Base-by-base conservation (phyloP, 192 early-diverging fungal genomes). In the Backusella macrospora region DNA sequence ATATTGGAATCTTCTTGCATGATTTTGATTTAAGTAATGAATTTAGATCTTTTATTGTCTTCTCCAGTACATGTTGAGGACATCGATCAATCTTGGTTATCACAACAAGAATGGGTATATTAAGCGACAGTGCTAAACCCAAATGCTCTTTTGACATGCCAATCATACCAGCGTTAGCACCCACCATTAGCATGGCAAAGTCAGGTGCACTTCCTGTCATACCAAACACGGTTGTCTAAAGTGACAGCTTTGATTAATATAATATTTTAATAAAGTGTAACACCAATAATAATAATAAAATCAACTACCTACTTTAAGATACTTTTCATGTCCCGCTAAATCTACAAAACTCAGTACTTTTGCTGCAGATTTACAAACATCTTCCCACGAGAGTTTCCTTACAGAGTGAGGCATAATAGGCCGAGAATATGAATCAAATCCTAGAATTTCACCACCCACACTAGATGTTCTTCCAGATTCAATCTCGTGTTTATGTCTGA, bases 51-150 rank as follows among this genome's bases (percentile, higher is more conserved):
- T 90, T 92, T 29, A 98, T 84, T 12, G 95, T 98, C 59, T 84
- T 80, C 52, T 93, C 94, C 55, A 96, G 83, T 6, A 98, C 89
- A 73, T 93, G 91, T 0, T 87, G 77, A 46, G 96, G 96, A 68
- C 94, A 95, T 92, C 95, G 95, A 75, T 96, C 95, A 76, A 96
- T 95, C 70, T 96, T 98, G 29, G 95, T 96, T n/a, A 98, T 88
- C 15, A 96, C 92, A 15, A 98, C 94, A 64, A 95, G 90, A 12
- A 98, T 94, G 0, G 96, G 95, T 13, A 98, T 92, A 18, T 86
- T 85, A 23, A 98, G 83, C 4, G 95, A 94, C 34, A 98, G 81
- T 6, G 95, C 94, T 68, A 98, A 68, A 0, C 96, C 96, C 14
- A 98, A 81, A 78, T 98, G 96, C 82, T 98, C 96, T 37, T 95